Evolutionary conservation across 257 asterid genomes (phyloP), one percentile per base, ranked within the genome.

Genomic region (Striga asiatica): DNA sequence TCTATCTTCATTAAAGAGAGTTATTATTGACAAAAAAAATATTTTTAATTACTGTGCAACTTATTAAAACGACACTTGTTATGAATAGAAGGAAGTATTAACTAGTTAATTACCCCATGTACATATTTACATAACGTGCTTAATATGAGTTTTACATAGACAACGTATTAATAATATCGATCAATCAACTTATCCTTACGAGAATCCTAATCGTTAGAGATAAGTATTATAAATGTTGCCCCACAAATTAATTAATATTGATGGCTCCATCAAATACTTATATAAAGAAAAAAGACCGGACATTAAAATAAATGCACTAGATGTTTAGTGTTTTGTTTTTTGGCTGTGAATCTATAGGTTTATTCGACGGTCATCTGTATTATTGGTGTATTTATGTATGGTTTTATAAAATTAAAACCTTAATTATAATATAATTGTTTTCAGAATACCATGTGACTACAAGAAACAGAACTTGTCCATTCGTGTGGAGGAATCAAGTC

Each of bases 401-500:
- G 3, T 34, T 22, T 16, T 21, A 61, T 42, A 29, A 29, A 29
- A 2, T 38, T 45, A 45, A 34, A 23, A 3, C 12, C 11, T 34
- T 34, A 6, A 7, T 34, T 34, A 35, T 8, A 8, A 35, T 13
- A 41, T 41, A 3, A 41, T 39, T 14, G 8, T n/a, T 8, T 39
- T 19, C 75, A 88, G 97, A 65, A 73, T 84, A 27, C 69, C 89
- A 45, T 88, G 97, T 64, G 77, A 70, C 3, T 75, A 80, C 78
- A 70, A 69, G 64, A 73, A 56, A 48, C 75, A 71, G 76, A 82
- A 80, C 56, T 45, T 88, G 78, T 81, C 72, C 0, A 18, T 88
- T 38, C 71, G 84, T 0, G 94, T 84, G 28, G 91, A 88, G 58
- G 95, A 84, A 75, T 76, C 84, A 4, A 88, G 97, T 75, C 72